Evolutionary conservation across 139 green algal genomes (phyloP).

Genomic region (Trebouxia sp.): DNA sequence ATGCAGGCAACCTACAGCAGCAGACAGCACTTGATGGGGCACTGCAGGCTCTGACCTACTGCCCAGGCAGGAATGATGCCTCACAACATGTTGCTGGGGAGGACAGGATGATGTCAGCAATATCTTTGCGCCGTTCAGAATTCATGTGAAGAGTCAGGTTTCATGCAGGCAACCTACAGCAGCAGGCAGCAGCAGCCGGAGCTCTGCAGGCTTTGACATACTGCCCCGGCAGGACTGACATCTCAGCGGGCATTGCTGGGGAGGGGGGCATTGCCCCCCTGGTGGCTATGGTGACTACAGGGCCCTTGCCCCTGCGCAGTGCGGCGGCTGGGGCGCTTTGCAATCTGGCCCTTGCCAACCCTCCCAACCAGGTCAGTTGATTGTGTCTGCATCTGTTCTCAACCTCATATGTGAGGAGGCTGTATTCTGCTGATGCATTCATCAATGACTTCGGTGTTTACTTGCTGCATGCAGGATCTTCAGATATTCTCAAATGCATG

Average conservation of each 20-base stretch:
- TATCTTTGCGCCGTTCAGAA: no score
- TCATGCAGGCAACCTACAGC: conserved; percentile 30
- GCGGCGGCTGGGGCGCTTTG: conserved; percentile 29
- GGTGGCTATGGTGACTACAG: background rate
- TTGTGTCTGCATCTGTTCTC: background rate
- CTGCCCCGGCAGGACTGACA: background rate
- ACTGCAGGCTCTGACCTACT: conserved; percentile 29
- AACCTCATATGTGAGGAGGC: background rate
- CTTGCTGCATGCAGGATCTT: no score
- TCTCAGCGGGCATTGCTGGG: background rate
- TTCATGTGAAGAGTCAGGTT: no score
- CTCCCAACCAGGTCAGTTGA: background rate
- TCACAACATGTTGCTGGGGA: background rate
- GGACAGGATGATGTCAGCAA: no score
- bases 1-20: conserved; percentile 34
- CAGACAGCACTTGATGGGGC: conserved; percentile 31
- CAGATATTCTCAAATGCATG: no score
- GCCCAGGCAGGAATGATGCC: background rate
- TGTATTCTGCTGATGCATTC: no score
- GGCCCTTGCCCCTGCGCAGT: conserved; percentile 15
- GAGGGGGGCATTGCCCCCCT: conserved; percentile 8
- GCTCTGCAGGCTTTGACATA: conserved; percentile 30
- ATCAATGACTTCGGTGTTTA: no score
- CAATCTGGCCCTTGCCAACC: conserved; percentile 29
- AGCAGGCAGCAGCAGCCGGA: conserved; percentile 34